phyloP scores from a whole-genome alignment of 495 filamentous ascomycete species.

The Sphaerosporella brunnea region DNA sequence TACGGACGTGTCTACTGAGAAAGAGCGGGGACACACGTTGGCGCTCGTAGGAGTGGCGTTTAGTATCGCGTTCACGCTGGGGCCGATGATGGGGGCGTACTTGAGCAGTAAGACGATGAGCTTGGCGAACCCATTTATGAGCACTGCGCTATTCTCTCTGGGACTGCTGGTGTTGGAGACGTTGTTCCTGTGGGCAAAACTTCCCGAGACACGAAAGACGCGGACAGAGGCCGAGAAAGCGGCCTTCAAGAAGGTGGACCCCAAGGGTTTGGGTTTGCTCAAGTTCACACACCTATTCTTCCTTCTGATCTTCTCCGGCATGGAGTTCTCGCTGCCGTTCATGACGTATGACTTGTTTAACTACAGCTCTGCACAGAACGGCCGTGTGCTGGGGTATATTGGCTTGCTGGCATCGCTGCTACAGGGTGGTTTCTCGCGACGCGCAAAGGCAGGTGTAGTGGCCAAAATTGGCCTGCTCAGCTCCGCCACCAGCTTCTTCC shows the following conservation, averaged over 20 bases:
- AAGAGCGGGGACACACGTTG: conserved; percentile 73
- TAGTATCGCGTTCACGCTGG: conserved; percentile 91
- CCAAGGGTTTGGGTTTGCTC: conserved; percentile 34
- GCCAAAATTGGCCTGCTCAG: conserved; percentile 62
- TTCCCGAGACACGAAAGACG: conserved; percentile 64
- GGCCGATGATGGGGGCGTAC: conserved; percentile 75
- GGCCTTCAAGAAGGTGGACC: conserved; percentile 15
- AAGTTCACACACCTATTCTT: conserved; percentile 79
- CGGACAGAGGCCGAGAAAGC: conserved; percentile 13
- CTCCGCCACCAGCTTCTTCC: conserved; percentile 60
- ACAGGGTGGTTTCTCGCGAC: conserved; percentile 69
- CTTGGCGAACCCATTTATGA: conserved; percentile 72
- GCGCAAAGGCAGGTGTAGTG: conserved; percentile 57
- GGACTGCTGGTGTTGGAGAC: conserved; percentile 72
- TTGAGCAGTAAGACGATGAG: conserved; percentile 57
- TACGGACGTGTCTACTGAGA: conserved; percentile 78
- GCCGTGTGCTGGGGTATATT: conserved; percentile 78
- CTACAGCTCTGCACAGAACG: conserved; percentile 59
- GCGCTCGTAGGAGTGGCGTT: conserved; percentile 92
- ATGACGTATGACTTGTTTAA: conserved; percentile 88
- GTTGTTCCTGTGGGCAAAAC: conserved; percentile 61
- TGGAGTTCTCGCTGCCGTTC: conserved; percentile 93
- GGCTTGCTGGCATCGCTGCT: conserved; percentile 81
- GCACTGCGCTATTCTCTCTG: conserved; percentile 70
- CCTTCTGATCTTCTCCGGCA: conserved; percentile 87